A percentile compares a stretch with the other conserved stretches of the same genome.
Conservation (phyloP, 2,329 filamentous ascomycete genomes). For the Pseudocercospora ulei region DNA sequence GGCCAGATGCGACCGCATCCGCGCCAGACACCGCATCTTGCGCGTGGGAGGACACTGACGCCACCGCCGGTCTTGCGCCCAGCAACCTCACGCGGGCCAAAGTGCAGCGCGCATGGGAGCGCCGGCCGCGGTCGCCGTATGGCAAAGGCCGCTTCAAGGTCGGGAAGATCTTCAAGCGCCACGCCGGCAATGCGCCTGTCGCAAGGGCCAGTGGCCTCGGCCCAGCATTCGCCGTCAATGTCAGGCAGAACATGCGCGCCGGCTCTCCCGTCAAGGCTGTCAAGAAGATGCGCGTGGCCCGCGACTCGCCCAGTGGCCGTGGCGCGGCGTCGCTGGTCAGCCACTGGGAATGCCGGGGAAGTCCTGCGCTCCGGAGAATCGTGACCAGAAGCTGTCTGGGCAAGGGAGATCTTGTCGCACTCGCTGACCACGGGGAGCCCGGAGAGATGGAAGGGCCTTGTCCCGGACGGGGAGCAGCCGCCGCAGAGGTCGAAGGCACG, state of each 20-base stretch:
- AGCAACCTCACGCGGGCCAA: conserved; percentile 37
- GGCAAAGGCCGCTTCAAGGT: conserved; percentile 31
- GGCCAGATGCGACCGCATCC: conserved; percentile 1
- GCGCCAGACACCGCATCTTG: conserved; percentile 9
- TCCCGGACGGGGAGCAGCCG: conserved; percentile 2
- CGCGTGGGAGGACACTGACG: conserved; percentile 38
- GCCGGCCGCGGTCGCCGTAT: conserved; percentile 39
- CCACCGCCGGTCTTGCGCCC: conserved; percentile 37
- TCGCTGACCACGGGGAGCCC: conserved; percentile 21
- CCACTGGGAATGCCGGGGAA: conserved; percentile 28
- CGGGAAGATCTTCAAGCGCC: conserved; percentile 42
- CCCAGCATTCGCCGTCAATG: conserved; percentile 13
- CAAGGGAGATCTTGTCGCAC: conserved; percentile 21
- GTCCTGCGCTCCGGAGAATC: conserved; percentile 27
- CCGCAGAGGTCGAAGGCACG: conserved; percentile 19
- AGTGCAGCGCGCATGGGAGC: conserved; percentile 43
- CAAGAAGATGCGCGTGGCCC: conserved; percentile 39
- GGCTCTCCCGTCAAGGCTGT: conserved; percentile 37
- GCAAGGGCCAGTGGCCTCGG: conserved; percentile 4
- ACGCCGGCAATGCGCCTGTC: conserved; percentile 7
- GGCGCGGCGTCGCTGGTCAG: conserved; percentile 20
- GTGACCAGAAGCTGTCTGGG: conserved; percentile 25
- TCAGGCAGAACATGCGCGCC: conserved; percentile 2
- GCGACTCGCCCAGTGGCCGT: conserved; percentile 5
- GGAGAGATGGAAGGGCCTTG: conserved; percentile 4